Conservation (phyloP, 805 yeast species). For the Saturnispora silvae region DNA sequence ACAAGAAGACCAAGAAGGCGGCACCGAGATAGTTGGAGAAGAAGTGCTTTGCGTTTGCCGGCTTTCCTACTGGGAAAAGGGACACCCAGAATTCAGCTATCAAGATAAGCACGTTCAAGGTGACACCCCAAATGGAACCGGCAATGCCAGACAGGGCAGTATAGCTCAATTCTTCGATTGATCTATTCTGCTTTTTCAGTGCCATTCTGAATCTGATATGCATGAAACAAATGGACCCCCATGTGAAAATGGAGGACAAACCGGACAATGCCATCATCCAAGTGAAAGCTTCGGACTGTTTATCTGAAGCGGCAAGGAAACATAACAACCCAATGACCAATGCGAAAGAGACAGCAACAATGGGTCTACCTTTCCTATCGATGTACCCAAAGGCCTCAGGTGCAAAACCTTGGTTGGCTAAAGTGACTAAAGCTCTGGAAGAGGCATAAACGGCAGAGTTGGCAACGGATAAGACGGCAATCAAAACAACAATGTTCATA, state of each 20-base stretch:
- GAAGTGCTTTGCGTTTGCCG: conserved; percentile 41
- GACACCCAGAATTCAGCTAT: conserved; percentile 72
- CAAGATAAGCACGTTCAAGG: conserved; percentile 45
- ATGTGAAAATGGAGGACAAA: conserved; percentile 57
- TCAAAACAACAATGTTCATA: conserved; percentile 56
- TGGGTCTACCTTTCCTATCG: conserved; percentile 64
- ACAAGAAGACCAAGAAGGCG: conserved; percentile 46
- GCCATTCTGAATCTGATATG: conserved; percentile 60
- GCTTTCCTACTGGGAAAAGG: conserved; percentile 46
- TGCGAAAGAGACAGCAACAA: conserved; percentile 45
- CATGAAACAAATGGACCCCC: conserved; percentile 57
- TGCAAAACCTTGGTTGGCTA: conserved; percentile 55
- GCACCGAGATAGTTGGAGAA: conserved; percentile 51
- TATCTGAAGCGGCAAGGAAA: conserved; percentile 45
- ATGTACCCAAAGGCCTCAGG: conserved; percentile 50
- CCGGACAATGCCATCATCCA: conserved; percentile 68
- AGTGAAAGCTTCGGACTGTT: conserved; percentile 44
- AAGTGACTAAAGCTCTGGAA: conserved; percentile 51
- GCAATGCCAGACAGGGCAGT: conserved; percentile 50
- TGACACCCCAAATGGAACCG: conserved; percentile 52
- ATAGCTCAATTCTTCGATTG: conserved; percentile 51
- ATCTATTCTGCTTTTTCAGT: conserved; percentile 49
- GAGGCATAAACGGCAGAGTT: conserved; percentile 59
- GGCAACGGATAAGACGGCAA: conserved; percentile 60
- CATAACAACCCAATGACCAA: conserved; percentile 44